Base-by-base conservation (phyloP, 164 flowering plant genomes). In the Macadamia integrifolia region DNA sequence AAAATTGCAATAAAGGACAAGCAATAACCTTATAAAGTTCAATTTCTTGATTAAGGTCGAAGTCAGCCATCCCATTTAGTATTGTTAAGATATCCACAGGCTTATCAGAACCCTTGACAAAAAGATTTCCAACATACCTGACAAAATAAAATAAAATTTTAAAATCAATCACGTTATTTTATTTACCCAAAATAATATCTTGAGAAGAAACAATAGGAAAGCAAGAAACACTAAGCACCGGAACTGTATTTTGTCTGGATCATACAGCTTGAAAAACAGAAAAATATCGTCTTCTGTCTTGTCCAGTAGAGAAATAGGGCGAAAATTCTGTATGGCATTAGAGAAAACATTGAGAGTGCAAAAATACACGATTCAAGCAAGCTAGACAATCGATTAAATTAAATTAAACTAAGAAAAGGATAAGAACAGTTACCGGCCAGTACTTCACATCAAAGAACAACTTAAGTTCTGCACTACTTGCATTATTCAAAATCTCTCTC, bases 211-310 rank as follows among this genome's bases (percentile, higher is more conserved):
- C 11, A 23, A 15, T 23, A 13, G 11, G 56, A 9, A 35, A n/a
- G 23, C 23, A 23, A 23, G 52, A 35, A 66, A 42, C 9, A 43
- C 11, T 15, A 49, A 13, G 35, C 72, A 94, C 99, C 96, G 76
- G 30, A 94, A 84, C 75, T 86, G 91, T 80, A 84, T 87, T 78
- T 92, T 94, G 70, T 77, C 85, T 57, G 96, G 93, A 67, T 89
- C 88, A 84, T 92, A 94, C 70, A 92, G 88, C 80, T 94, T 94
- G 76, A 94, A 92, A 82, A 94, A 92, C 52, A 94, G 92, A 52
- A 94, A 73, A 70, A 87, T 85, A 67, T 94, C 98, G 40, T 92
- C 99, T 75, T 83, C 89, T n/a, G 81, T 82, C 71, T 88, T 92
- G 9, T 86, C 96, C 35, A 90, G 93, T n/a, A 89, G 89, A 67